Conservation (phyloP, 2,329 filamentous ascomycete genomes). For the Furcasterigmium sp. region DNA sequence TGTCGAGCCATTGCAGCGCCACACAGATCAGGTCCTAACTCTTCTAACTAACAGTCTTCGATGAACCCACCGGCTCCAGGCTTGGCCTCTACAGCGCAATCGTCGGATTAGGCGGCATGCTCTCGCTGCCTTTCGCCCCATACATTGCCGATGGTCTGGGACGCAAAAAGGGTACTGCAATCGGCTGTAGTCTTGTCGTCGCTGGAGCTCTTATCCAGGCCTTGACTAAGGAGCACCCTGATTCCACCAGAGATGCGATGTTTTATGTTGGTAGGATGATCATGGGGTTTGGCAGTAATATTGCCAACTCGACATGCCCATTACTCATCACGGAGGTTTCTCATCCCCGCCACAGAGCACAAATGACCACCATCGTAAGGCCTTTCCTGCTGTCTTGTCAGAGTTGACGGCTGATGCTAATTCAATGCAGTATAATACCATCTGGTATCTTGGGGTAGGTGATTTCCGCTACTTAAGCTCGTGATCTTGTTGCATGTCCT, state of each 20-base stretch:
- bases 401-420: not conserved
- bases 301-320: conserved; percentile 39
- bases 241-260: conserved; percentile 9
- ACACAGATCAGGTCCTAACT: too few species aligned
- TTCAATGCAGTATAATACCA: conserved; percentile 32
- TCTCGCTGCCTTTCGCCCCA: conserved; percentile 40
- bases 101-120: conserved; percentile 42
- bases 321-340: conserved; percentile 43
- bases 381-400: too few species aligned
- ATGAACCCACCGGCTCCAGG: conserved; percentile 24
- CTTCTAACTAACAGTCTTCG: conserved; percentile 19
- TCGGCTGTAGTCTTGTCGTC: conserved; percentile 43
- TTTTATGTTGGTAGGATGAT: conserved; percentile 49
- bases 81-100: conserved; percentile 39
- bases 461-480: too few species aligned
- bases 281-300: conserved; percentile 45
- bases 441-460: conserved; percentile 32
- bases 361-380: conserved; percentile 34
- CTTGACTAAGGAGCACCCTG: conserved; percentile 33
- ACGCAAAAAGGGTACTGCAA: conserved; percentile 37
- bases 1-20: too few species aligned
- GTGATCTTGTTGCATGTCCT: too few species aligned
- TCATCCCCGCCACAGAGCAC: conserved; percentile 43
- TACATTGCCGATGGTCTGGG: conserved; percentile 38
- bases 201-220: conserved; percentile 33